Conservation (phyloP, 164 flowering plant species). For the Chloranthus sessilifolius region DNA sequence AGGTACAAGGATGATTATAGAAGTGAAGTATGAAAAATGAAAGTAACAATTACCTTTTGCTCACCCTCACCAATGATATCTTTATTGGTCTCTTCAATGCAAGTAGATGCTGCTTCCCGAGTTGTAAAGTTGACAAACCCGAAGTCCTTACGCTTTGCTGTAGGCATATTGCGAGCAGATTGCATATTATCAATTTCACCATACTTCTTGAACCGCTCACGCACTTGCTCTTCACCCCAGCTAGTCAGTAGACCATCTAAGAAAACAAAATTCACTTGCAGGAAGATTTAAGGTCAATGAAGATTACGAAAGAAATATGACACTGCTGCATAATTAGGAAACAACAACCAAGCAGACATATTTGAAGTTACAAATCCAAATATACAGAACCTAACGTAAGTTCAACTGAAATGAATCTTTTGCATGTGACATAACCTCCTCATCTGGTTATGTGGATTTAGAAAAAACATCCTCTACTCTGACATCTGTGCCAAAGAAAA, state of each 20-base stretch:
- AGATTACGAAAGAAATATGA: too few species aligned
- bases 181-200: conserved; percentile 26
- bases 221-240: conserved; percentile 24
- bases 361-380: too few species aligned
- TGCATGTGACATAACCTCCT: conserved; percentile 29
- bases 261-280: conserved; percentile 29
- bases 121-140: conserved; percentile 22
- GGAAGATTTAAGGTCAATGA: not conserved
- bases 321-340: too few species aligned
- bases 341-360: too few species aligned
- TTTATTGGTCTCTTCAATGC: conserved; percentile 27
- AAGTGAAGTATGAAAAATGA: not conserved
- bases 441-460: conserved; percentile 24
- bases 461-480: conserved; percentile 27
- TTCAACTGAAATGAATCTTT: too few species aligned
- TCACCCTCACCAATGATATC: conserved; percentile 16
- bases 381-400: too few species aligned
- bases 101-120: conserved; percentile 26
- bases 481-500: conserved; percentile 20
- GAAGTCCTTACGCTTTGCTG: conserved; percentile 30
- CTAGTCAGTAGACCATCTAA: conserved; percentile 24
- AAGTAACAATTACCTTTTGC: conserved; percentile 14
- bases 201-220: conserved; percentile 18
- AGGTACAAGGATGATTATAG: not conserved
- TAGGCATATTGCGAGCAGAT: conserved; percentile 31